Evolutionary conservation across 2,329 filamentous ascomycete species (phyloP).

Genomic region (Zasmidium citrigriseum): DNA sequence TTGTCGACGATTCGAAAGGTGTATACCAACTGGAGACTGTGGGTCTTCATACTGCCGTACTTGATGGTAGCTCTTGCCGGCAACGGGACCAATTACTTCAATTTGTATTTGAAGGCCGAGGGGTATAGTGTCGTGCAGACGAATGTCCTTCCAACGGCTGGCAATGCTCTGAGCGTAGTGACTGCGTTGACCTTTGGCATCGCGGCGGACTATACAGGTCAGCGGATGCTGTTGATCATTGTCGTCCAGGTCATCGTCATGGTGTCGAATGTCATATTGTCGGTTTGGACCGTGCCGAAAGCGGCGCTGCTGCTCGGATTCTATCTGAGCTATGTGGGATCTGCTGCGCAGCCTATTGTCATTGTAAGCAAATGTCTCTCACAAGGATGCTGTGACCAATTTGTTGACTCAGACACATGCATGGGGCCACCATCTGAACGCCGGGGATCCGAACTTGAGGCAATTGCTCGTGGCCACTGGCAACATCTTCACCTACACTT

Average conservation of each 20-base stretch:
- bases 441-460: slow-evolving; percentile 13
- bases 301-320: neutral
- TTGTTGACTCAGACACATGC: neutral
- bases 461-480: slow-evolving; percentile 18
- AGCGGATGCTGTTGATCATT: slow-evolving; percentile 4
- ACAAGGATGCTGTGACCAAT: neutral
- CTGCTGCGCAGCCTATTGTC: slow-evolving; percentile 1
- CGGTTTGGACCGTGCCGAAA: slow-evolving; percentile 11
- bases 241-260: slow-evolving; percentile 11
- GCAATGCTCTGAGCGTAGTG: slow-evolving; percentile 16
- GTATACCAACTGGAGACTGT: slow-evolving; percentile 18
- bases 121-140: slow-evolving; percentile 17
- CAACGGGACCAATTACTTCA: slow-evolving; percentile 16
- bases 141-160: slow-evolving; percentile 12
- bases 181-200: slow-evolving; percentile 13
- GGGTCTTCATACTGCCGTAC: slow-evolving; percentile 14
- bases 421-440: slow-evolving; percentile 15
- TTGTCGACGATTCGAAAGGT: slow-evolving; percentile 5
- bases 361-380: slow-evolving; percentile 8
- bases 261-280: slow-evolving; percentile 12
- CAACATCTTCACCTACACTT: slow-evolving; percentile 16
- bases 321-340: slow-evolving; percentile 1
- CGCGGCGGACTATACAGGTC: slow-evolving; percentile 11
- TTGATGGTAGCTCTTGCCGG: slow-evolving; percentile 12
- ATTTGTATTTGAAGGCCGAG: slow-evolving; percentile 16